phyloP scores from a whole-genome alignment of 352 stramenopile species.

The Phytopythium chamaehyphon region DNA sequence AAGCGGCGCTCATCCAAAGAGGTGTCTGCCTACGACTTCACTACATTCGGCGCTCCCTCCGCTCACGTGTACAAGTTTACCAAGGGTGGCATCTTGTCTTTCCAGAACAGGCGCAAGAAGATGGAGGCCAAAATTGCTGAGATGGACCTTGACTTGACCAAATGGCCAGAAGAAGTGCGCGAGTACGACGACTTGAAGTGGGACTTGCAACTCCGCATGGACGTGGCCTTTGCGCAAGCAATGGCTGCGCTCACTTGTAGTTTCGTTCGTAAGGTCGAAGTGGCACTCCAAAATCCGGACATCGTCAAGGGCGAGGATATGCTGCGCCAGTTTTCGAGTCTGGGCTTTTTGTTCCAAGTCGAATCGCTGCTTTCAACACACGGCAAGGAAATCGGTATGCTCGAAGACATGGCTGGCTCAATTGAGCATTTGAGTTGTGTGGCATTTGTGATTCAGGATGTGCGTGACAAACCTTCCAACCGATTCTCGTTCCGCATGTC shows the following conservation, averaged over 20 bases:
- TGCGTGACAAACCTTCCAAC: conserved; percentile 80
- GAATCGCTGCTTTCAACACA: conserved; percentile 94
- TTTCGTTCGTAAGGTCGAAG: conserved; percentile 85
- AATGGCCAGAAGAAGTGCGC: conserved; percentile 77
- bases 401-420: conserved; percentile 88
- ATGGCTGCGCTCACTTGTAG: conserved; percentile 66
- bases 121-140: conserved; percentile 71
- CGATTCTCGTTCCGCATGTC: conserved; percentile 87
- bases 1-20: conserved; percentile 72
- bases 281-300: conserved; percentile 78
- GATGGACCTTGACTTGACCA: conserved; percentile 62
- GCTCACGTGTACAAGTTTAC: conserved; percentile 88
- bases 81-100: conserved; percentile 80
- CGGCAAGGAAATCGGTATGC: conserved; percentile 95
- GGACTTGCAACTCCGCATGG: conserved; percentile 83
- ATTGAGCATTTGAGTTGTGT: conserved; percentile 82
- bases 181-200: conserved; percentile 85
- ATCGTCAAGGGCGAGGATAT: conserved; percentile 73
- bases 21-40: conserved; percentile 82
- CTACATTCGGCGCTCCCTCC: conserved; percentile 73
- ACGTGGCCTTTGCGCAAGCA: conserved; percentile 74
- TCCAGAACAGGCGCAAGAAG: conserved; percentile 75
- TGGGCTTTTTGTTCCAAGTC: conserved; percentile 88
- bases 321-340: conserved; percentile 72
- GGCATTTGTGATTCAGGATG: conserved; percentile 82